These are phyloP conservation scores for Chytriomyces hyalinus DNA, from an alignment of 192 early-diverging fungal genomes.

Conservation along the genomic window DNA sequence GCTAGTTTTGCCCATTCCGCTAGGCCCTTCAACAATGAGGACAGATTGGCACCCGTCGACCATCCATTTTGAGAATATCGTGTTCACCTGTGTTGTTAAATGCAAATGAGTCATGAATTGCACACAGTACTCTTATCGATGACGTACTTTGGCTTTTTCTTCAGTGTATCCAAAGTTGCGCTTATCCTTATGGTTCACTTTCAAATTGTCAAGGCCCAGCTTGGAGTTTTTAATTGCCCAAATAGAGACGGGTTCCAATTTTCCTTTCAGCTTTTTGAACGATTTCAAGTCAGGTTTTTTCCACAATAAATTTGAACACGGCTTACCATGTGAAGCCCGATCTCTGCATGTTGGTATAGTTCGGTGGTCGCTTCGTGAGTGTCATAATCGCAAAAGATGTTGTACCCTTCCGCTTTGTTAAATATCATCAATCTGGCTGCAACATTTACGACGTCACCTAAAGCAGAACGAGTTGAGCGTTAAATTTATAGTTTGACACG, in stretches of 20 bases:
- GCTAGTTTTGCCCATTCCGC: conserved; percentile 42
- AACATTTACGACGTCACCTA: conserved; percentile 41
- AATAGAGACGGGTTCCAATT: conserved; percentile 36
- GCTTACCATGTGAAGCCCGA: conserved; percentile 35
- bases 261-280: conserved; percentile 32
- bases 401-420: conserved; percentile 23
- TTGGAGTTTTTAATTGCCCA: conserved; percentile 37
- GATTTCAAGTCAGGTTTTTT: neutral
- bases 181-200: conserved; percentile 30
- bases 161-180: conserved; percentile 29
- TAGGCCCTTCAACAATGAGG: conserved; percentile 37
- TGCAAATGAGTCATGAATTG: neutral
- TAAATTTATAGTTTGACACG: neutral
- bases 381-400: conserved; percentile 41
- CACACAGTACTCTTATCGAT: neutral
- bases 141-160: conserved; percentile 29
- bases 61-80: conserved; percentile 27
- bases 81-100: neutral
- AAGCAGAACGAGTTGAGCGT: neutral
- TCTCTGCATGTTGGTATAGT: conserved; percentile 34
- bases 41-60: conserved; percentile 5
- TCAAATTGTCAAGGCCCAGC: conserved; percentile 27
- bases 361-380: conserved; percentile 32
- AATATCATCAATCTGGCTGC: conserved; percentile 38
- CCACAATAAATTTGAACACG: no score